Percentiles rank a stretch among this genome's conserved stretches.
Conservation (phyloP, 2,329 filamentous ascomycete species). For the Rhynchosporium agropyri region DNA sequence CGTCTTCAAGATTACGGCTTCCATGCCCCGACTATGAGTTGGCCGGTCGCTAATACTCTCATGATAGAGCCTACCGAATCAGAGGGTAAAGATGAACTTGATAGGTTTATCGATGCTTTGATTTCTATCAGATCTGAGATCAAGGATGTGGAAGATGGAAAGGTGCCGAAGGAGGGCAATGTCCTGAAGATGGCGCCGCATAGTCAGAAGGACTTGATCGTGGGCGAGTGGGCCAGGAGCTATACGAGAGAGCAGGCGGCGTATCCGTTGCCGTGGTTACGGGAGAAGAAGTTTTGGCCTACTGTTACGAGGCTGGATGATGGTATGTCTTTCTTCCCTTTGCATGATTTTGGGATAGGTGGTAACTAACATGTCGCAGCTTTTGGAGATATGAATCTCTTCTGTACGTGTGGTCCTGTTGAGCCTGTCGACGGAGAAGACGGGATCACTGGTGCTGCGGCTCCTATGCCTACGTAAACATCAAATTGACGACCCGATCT, state of each 20-base stretch:
- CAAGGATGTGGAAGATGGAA: constrained; percentile 76
- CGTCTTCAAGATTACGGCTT: constrained; percentile 96
- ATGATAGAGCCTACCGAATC: constrained; percentile 99
- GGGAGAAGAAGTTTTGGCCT: constrained; percentile 98
- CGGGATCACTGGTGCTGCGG: constrained; percentile 34
- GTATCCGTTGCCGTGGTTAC: constrained; percentile 79
- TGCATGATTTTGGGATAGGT: constrained; percentile 19
- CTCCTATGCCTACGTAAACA: constrained; percentile 35
- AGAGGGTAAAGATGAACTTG: constrained; percentile 88
- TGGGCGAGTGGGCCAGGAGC: constrained; percentile 76
- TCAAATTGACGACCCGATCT: not conserved
- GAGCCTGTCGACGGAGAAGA: constrained; percentile 48
- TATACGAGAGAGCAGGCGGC: constrained; percentile 84
- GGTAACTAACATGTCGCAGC: constrained; percentile 51
- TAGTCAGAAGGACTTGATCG: constrained; percentile 77
- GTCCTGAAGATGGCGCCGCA: constrained; percentile 90
- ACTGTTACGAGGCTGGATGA: constrained; percentile 85
- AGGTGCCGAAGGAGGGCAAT: constrained; percentile 73
- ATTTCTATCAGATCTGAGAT: constrained; percentile 88
- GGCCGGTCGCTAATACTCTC: constrained; percentile 90
- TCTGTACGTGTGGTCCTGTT: constrained; percentile 91
- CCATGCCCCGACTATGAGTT: constrained; percentile 96
- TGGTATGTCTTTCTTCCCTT: constrained; percentile 56
- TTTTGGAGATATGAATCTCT: constrained; percentile 88
- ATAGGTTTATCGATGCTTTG: constrained; percentile 88